Percentiles rank a stretch among this genome's conserved stretches.
These are phyloP conservation scores for Cupressus sempervirens DNA, from an alignment of 75 land plant genomes.

Conservation along the genomic window DNA sequence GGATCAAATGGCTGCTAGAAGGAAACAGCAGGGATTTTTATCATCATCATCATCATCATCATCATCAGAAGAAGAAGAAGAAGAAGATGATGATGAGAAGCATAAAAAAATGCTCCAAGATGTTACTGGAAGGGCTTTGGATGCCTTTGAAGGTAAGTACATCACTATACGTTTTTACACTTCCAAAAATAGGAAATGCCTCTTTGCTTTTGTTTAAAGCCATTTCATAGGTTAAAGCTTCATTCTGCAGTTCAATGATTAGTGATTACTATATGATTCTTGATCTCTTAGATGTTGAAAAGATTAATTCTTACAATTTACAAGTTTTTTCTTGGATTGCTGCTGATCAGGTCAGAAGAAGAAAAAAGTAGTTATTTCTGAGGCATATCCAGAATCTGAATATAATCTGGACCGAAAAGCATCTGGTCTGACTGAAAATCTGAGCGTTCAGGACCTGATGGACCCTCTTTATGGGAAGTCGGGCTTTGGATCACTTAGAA, in stretches of 20 bases:
- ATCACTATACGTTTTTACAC: not conserved
- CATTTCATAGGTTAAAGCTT: not conserved
- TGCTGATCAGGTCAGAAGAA: conserved; percentile 29
- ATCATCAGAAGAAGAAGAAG: conserved; percentile 14
- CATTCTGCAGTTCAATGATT: not conserved
- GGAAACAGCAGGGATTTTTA: not conserved
- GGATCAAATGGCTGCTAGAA: not conserved
- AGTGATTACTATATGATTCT: not conserved
- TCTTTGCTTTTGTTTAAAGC: not conserved
- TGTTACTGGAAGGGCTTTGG: conserved; percentile 52
- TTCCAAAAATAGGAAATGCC: not conserved
- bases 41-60: too few relatives aligned
- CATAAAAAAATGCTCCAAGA: conserved; percentile 72
- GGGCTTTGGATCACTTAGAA: conserved; percentile 65
- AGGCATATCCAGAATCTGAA: conserved; percentile 67
- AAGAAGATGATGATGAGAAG: conserved; percentile 39
- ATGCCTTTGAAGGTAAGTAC: conserved; percentile 39
- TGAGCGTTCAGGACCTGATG: conserved; percentile 71
- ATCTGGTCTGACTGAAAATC: conserved; percentile 13
- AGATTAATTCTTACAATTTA: not conserved
- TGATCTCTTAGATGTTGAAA: not conserved
- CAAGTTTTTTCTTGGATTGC: conserved; percentile 12
- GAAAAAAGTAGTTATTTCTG: conserved; percentile 36
- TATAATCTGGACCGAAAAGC: conserved; percentile 43
- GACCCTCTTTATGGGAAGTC: conserved; percentile 56